phyloP scores from a whole-genome alignment of 352 stramenopile species.

The Phytophthora aleatoria region DNA sequence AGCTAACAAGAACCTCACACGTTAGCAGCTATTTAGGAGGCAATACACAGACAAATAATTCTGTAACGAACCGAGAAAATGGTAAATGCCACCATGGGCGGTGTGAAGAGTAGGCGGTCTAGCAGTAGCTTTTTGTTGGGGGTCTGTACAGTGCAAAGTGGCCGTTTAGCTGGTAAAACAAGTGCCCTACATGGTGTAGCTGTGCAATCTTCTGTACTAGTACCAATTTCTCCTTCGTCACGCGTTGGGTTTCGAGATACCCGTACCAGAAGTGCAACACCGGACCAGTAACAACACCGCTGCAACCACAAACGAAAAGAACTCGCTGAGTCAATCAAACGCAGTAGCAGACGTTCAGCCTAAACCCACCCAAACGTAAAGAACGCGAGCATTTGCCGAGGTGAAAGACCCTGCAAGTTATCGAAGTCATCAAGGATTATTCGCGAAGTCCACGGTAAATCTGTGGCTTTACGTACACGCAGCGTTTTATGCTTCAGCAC shows the following conservation, averaged over 20 bases:
- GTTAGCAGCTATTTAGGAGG: background rate
- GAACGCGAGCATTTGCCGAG: conserved; percentile 72
- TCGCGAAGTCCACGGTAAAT: background rate
- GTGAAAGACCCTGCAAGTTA: conserved; percentile 52
- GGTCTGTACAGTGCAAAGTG: conserved; percentile 36
- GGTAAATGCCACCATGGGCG: conserved; percentile 68
- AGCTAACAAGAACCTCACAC: conserved; percentile 37
- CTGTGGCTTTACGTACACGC: conserved; percentile 32
- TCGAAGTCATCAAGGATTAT: conserved; percentile 5
- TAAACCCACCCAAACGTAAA: conserved; percentile 60
- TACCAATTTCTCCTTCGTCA: conserved; percentile 74
- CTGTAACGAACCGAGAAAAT: conserved; percentile 59
- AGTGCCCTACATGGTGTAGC: background rate
- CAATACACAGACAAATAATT: no score
- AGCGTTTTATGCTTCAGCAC: conserved; percentile 74
- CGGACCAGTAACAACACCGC: conserved; percentile 57
- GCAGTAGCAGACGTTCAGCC: background rate
- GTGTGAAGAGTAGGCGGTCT: conserved; percentile 69
- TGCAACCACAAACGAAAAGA: conserved; percentile 13
- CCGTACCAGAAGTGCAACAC: conserved; percentile 76
- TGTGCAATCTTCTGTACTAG: conserved; percentile 37
- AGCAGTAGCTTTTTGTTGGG: conserved; percentile 79
- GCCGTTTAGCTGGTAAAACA: background rate
- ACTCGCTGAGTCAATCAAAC: background rate
- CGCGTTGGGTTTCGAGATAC: conserved; percentile 64